Percentiles rank a stretch among this genome's conserved stretches.
Evolutionary conservation across 2,329 filamentous ascomycete genomes (phyloP).

Genomic region (Sarocladium oryzae): DNA sequence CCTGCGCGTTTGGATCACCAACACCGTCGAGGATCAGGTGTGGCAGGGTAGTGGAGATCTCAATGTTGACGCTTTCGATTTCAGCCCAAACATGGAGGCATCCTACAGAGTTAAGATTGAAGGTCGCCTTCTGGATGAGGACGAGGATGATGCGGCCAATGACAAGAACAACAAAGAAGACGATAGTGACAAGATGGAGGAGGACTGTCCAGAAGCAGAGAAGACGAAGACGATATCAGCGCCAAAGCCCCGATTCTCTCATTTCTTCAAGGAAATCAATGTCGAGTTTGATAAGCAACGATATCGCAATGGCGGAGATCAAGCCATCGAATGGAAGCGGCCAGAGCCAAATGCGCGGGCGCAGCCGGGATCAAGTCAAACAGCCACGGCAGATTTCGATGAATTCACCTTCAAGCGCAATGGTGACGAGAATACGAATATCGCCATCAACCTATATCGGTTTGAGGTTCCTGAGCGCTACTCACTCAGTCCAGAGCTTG

Average conservation of each 20-base stretch:
- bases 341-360: slow-evolving; percentile 52
- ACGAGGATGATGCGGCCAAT: slow-evolving; percentile 50
- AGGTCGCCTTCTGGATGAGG: slow-evolving; percentile 71
- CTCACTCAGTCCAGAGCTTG: slow-evolving; percentile 68
- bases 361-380: slow-evolving; percentile 22
- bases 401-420: slow-evolving; percentile 85
- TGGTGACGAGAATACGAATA: slow-evolving; percentile 86
- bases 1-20: slow-evolving; percentile 88
- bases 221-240: slow-evolving; percentile 13
- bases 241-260: slow-evolving; percentile 55
- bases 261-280: slow-evolving; percentile 76
- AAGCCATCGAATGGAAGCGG: slow-evolving; percentile 80
- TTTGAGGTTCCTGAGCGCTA: slow-evolving; percentile 85
- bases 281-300: slow-evolving; percentile 64
- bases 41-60: slow-evolving; percentile 68
- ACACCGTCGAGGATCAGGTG: slow-evolving; percentile 87
- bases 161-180: slow-evolving; percentile 30
- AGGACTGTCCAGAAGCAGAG: slow-evolving; percentile 18
- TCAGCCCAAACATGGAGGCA: slow-evolving; percentile 68
- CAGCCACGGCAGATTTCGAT: slow-evolving; percentile 68
- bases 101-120: slow-evolving; percentile 90
- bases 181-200: slow-evolving; percentile 17
- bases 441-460: slow-evolving; percentile 77
- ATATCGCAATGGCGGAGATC: slow-evolving; percentile 48
- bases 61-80: slow-evolving; percentile 73